Conservation (phyloP, 345 rosid genomes). For the Populus nigra region DNA sequence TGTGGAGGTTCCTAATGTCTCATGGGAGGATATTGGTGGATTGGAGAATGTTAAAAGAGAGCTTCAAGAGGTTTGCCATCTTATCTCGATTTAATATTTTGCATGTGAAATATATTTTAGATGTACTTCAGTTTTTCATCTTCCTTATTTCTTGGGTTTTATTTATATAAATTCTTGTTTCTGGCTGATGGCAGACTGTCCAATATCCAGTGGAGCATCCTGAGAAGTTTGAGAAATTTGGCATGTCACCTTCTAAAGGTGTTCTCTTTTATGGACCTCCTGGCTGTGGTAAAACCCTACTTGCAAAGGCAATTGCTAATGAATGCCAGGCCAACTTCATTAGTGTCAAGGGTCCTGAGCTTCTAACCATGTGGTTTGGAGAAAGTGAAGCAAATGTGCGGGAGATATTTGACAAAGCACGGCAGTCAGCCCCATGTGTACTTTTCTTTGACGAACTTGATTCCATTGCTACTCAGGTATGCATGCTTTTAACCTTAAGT, state of each 20-base stretch:
- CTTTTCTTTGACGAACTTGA: constrained; percentile 41
- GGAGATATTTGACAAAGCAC: constrained; percentile 38
- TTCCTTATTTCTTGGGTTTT: neutral
- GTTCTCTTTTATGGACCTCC: constrained; percentile 39
- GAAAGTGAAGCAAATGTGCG: constrained; percentile 41
- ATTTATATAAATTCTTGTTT: neutral
- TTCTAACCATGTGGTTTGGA: constrained; percentile 41
- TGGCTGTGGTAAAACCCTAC: constrained; percentile 39
- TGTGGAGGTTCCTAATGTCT: constrained; percentile 41
- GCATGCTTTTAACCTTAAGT: neutral
- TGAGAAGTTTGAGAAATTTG: constrained; percentile 40
- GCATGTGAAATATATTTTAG: neutral
- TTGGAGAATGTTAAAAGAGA: constrained; percentile 39
- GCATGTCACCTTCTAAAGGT: constrained; percentile 42
- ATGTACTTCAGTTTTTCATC: neutral
- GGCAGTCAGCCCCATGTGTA: constrained; percentile 38
- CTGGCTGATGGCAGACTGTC: constrained; percentile 26
- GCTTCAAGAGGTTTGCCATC: constrained; percentile 34
- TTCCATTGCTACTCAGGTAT: constrained; percentile 38
- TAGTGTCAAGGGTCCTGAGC: constrained; percentile 36
- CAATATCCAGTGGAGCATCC: constrained; percentile 42
- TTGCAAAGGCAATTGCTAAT: constrained; percentile 40
- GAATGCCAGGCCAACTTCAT: constrained; percentile 42
- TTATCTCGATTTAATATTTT: neutral
- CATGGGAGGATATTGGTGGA: constrained; percentile 37